Percentiles rank a stretch among this genome's conserved stretches.
These are phyloP conservation scores for Trichoderma koningiopsis DNA, from an alignment of 2,329 filamentous ascomycete species.

Conservation along the genomic window DNA sequence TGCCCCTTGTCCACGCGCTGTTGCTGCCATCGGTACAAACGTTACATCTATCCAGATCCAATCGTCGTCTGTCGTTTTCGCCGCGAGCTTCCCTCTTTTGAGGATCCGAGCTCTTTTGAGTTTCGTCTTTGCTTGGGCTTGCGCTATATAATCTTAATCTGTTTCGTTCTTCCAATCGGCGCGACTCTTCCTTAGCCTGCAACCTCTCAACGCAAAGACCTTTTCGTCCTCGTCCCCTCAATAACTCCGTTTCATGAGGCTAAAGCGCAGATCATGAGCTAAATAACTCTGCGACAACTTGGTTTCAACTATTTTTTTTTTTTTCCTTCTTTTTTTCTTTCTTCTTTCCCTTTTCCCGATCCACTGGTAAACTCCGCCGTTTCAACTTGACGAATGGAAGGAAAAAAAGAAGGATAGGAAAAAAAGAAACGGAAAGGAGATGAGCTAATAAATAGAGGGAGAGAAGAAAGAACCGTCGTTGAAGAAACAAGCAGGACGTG, in stretches of 20 bases:
- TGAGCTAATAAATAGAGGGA: neutral
- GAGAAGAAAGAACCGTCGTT: neutral
- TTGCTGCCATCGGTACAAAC: neutral
- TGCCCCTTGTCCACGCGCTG: neutral
- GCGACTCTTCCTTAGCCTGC: slow-evolving; percentile 5
- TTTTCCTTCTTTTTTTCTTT: neutral
- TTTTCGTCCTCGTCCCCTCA: neutral
- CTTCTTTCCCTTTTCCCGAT: neutral
- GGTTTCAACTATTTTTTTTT: neutral
- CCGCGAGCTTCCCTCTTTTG: neutral
- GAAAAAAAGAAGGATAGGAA: neutral
- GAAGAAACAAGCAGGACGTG: neutral
- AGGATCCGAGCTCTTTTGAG: neutral
- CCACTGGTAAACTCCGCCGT: neutral
- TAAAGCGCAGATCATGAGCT: slow-evolving; percentile 2
- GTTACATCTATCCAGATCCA: slow-evolving; percentile 7
- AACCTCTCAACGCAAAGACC: neutral
- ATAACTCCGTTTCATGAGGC: neutral
- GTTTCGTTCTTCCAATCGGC: neutral
- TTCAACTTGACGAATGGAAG: neutral
- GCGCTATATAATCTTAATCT: slow-evolving; percentile 21
- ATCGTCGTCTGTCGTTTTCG: neutral
- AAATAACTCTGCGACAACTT: neutral
- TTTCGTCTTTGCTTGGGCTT: slow-evolving; percentile 3
- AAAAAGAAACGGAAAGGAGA: neutral